Base-by-base conservation (phyloP, 148 eudicot genomes). In the Silene conica region DNA sequence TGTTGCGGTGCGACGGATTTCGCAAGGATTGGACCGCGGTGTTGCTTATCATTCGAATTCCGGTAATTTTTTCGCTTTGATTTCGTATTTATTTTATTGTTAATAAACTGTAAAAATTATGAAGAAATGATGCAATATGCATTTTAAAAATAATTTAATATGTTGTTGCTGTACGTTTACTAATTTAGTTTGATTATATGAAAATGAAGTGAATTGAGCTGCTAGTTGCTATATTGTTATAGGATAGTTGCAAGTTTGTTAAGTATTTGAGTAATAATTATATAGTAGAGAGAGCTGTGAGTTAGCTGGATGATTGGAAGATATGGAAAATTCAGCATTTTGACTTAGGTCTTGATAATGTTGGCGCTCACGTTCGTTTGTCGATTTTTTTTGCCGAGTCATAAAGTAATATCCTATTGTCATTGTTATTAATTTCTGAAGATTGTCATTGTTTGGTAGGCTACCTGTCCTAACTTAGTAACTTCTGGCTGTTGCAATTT, bases 1-100 rank as follows among this genome's bases (percentile, higher is more conserved):
- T 38, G 98, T 95, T 16, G 98, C 98, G 13, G 98, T 95, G 14
- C 82, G 97, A 74, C 84, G 97, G 80, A 85, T 90, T 75, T 89
- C 97, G 22, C 97, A 85, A 67, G 87, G 92, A 0, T 82, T 88
- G 61, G 92, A 89, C 69, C 87, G 92, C 70, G 83, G 90, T 45
- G 82, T 66, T 57, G 71, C 92, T 72, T 93, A 89, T 77, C 93
- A 88, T 85, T 82, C 98, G 3, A 81, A 86, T 82, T 89, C 98
- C 73, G 98, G 98, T 95, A 88, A 74, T 67, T 76, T 52, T 82
- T 73, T 72, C 59, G 78, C 75, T 79, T 21, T 81, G 59, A 72
- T 55, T 20, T 58, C 12, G 62, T 28, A 20, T 72, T 31, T n/a
- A 23, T n/a, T 71, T 38, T 43, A 38, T 46, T 63, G 34, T 38